Evolutionary conservation across 495 filamentous ascomycete genomes (phyloP).

Genomic region (Penicillium samsonianum): DNA sequence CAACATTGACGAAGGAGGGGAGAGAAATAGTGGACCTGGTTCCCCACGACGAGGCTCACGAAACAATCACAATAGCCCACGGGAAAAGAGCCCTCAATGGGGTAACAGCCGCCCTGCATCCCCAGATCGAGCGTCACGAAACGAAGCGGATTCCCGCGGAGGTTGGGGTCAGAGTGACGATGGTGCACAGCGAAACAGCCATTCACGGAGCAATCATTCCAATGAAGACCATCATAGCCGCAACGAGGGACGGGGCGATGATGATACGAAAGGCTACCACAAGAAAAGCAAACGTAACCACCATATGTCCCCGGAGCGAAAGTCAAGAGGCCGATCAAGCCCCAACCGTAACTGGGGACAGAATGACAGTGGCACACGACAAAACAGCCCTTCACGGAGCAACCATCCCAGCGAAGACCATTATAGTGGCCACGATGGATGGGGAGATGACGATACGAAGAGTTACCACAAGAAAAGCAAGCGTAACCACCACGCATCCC

Average conservation of each 20-base stretch:
- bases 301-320: neutral
- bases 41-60: neutral
- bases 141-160: too few species aligned
- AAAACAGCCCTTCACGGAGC: neutral
- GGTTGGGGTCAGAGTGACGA: neutral
- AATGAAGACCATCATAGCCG: neutral
- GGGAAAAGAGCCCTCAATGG: neutral
- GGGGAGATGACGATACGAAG: neutral
- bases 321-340: neutral
- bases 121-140: neutral
- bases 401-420: neutral
- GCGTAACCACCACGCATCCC: neutral
- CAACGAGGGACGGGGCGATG: neutral
- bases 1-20: neutral
- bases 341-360: neutral
- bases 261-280: neutral
- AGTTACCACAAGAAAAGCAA: neutral
- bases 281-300: neutral
- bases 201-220: neutral
- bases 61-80: neutral
- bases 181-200: neutral
- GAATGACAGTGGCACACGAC: neutral
- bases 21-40: neutral
- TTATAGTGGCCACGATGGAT: neutral
- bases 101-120: neutral